Conservation (phyloP, 768 basidiomycete genomes). For the Lentinula guzmanii region DNA sequence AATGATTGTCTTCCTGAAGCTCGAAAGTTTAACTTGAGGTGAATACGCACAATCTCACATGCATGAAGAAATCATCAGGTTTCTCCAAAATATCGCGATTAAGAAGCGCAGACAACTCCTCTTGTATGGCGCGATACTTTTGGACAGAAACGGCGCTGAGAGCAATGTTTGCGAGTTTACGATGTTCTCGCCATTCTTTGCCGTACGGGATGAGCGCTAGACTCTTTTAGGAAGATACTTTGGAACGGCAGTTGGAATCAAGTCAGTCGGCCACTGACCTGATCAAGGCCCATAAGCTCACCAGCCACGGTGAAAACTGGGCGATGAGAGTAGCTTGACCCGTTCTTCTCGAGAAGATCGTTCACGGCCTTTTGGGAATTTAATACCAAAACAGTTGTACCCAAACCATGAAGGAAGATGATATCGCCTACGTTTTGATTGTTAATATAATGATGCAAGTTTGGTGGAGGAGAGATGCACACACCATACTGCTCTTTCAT, state of each 20-base stretch:
- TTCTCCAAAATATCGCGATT: slow-evolving; percentile 8
- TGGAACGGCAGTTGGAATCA: background rate
- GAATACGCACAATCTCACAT: slow-evolving; percentile 13
- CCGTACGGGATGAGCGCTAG: slow-evolving; percentile 14
- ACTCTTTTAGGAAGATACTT: background rate
- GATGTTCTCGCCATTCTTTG: slow-evolving; percentile 17
- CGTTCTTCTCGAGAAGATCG: slow-evolving; percentile 22
- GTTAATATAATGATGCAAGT: no score
- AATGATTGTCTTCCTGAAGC: background rate
- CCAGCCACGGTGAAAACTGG: slow-evolving; percentile 15
- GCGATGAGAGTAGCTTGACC: slow-evolving; percentile 21
- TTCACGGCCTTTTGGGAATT: slow-evolving; percentile 18
- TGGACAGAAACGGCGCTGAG: slow-evolving; percentile 23
- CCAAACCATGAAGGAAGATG: background rate
- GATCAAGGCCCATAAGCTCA: slow-evolving; percentile 2
- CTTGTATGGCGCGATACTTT: slow-evolving; percentile 24
- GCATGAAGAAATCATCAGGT: slow-evolving; percentile 14
- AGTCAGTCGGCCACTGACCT: background rate
- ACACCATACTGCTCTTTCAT: background rate
- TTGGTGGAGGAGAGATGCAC: background rate
- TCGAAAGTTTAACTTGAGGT: no score
- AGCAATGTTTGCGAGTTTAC: slow-evolving; percentile 22
- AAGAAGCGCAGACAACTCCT: slow-evolving; percentile 17
- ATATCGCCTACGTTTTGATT: background rate
- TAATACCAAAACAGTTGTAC: background rate